Conservation (phyloP, 2,329 filamentous ascomycete genomes). For the Pseudocercospora eumusae region DNA sequence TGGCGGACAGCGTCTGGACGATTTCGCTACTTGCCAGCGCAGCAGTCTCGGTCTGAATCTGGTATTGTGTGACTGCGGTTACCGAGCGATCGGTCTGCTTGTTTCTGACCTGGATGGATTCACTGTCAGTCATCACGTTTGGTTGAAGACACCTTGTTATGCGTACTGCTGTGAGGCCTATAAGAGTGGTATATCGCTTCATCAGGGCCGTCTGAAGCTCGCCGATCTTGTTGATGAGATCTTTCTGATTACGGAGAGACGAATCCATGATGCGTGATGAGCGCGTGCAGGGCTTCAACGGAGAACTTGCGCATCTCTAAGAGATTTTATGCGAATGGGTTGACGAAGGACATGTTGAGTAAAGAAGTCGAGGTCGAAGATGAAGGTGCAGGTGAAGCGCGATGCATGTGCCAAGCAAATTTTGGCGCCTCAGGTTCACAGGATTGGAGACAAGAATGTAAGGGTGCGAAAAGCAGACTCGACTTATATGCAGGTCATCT, state of each 20-base stretch:
- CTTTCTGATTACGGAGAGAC: constrained; percentile 46
- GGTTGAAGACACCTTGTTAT: not conserved
- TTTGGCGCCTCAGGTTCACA: not conserved
- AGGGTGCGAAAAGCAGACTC: not conserved
- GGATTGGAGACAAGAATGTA: not conserved
- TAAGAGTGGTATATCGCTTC: constrained; percentile 58
- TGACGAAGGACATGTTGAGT: not conserved
- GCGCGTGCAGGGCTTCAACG: not conserved
- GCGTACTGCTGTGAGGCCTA: constrained; percentile 54
- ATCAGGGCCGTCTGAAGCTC: constrained; percentile 46
- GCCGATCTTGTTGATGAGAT: constrained; percentile 45
- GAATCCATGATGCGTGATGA: constrained; percentile 41
- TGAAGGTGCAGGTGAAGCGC: not conserved
- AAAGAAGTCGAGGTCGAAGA: not conserved
- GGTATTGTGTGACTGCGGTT: constrained; percentile 59
- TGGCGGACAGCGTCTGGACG: no score
- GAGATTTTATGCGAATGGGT: not conserved
- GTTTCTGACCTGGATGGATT: constrained; percentile 42
- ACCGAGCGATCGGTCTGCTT: constrained; percentile 55
- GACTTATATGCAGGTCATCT: constrained; percentile 3
- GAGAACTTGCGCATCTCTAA: not conserved
- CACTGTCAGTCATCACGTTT: not conserved
- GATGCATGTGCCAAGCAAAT: not conserved
- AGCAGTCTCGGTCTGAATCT: constrained; percentile 61
- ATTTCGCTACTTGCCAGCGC: constrained; percentile 50